Evolutionary conservation across 2,329 filamentous ascomycete species (phyloP).

Genomic region (Didymella exigua): DNA sequence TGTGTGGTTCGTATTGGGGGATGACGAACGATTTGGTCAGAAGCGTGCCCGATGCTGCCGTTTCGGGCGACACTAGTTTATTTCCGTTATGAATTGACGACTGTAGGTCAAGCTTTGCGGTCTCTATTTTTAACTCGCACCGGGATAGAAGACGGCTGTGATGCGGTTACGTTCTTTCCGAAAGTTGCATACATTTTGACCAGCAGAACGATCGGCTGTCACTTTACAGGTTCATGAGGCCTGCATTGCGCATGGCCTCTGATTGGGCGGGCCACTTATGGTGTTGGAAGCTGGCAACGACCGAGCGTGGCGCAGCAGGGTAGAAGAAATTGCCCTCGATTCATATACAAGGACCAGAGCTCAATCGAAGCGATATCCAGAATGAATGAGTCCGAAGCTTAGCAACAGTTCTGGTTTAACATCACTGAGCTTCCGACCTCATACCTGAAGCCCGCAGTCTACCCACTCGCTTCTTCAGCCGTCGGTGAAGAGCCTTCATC

Average conservation of each 20-base stretch:
- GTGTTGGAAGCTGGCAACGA: not conserved
- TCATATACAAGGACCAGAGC: too few relatives aligned
- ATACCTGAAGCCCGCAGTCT: not conserved
- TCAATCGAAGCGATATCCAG: not conserved
- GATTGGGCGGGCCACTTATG: constrained; percentile 9
- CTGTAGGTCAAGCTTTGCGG: constrained; percentile 7
- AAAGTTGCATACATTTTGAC: not conserved
- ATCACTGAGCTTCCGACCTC: not conserved
- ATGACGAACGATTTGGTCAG: constrained; percentile 9
- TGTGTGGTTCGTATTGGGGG: constrained; percentile 13
- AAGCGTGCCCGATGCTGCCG: constrained; percentile 2
- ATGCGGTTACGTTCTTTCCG: not conserved
- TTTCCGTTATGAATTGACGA: constrained; percentile 12
- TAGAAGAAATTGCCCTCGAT: not conserved
- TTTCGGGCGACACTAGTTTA: constrained; percentile 5
- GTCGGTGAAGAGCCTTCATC: not conserved
- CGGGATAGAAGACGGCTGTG: not conserved
- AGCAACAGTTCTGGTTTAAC: not conserved
- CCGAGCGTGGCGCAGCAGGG: constrained; percentile 5
- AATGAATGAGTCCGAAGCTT: not conserved
- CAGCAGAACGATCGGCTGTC: not conserved
- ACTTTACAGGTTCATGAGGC: not conserved
- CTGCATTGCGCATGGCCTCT: constrained; percentile 6
- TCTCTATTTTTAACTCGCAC: constrained; percentile 7
- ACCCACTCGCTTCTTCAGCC: not conserved